Evolutionary conservation across 1,284 basidiomycete genomes (phyloP).

Genomic region (Tylopilus orsonianus): DNA sequence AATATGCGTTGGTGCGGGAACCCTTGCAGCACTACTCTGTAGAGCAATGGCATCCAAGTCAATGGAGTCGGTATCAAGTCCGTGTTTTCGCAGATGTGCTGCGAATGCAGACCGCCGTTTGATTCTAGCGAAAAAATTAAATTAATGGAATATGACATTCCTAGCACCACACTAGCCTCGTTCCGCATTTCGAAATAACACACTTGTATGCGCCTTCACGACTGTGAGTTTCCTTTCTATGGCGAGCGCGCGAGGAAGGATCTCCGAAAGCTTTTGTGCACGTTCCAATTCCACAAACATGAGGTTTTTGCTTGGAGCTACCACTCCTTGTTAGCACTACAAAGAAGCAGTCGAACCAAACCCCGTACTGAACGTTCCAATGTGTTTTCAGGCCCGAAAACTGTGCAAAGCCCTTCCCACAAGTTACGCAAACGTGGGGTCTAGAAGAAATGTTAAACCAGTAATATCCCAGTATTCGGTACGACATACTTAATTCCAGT

Average conservation of each 20-base stretch:
- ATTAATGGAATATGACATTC: not conserved
- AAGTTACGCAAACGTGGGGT: constrained; percentile 45
- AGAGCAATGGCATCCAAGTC: constrained; percentile 18
- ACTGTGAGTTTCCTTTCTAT: constrained; percentile 56
- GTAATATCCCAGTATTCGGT: not conserved
- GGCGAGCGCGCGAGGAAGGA: constrained; percentile 62
- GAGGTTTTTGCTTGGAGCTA: constrained; percentile 55
- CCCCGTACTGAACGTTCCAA: constrained; percentile 55
- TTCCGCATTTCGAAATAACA: constrained; percentile 41
- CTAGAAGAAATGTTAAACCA: constrained; percentile 32
- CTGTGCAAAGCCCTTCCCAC: constrained; percentile 54
- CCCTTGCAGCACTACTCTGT: constrained; percentile 1
- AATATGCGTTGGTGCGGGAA: no score
- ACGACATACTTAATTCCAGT: constrained; percentile 43
- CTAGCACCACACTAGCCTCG: constrained; percentile 39
- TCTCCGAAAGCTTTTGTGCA: constrained; percentile 57
- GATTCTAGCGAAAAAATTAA: constrained; percentile 42
- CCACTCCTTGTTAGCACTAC: constrained; percentile 19
- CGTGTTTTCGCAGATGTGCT: constrained; percentile 52
- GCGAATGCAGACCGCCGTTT: constrained; percentile 60
- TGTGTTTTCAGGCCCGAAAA: constrained; percentile 57
- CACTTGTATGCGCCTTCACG: constrained; percentile 44
- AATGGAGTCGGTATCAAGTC: constrained; percentile 31
- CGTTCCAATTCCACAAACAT: constrained; percentile 42
- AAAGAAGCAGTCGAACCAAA: constrained; percentile 1